A percentile compares a stretch with the other conserved stretches of the same genome.
Evolutionary conservation across 2,329 filamentous ascomycete species (phyloP).

Genomic region (Xylaria sp.): DNA sequence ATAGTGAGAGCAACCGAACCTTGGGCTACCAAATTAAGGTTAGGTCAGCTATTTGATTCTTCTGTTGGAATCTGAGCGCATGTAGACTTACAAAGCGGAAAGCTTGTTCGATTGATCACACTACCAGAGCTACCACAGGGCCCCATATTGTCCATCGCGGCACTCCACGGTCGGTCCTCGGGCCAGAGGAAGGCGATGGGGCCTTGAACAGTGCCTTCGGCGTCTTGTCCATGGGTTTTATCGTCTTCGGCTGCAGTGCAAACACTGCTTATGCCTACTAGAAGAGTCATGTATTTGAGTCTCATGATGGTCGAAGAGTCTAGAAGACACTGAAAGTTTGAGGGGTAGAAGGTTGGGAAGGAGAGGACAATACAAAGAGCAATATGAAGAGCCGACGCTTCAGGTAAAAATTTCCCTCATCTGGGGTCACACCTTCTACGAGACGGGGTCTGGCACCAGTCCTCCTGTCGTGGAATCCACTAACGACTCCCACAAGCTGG

Average conservation of each 20-base stretch:
- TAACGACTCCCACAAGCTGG: too few species aligned
- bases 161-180: slow-evolving; percentile 55
- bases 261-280: slow-evolving; percentile 24
- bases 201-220: slow-evolving; percentile 51
- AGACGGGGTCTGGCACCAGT: too few species aligned
- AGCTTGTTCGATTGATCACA: slow-evolving; percentile 53
- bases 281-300: slow-evolving; percentile 26
- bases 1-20: slow-evolving; percentile 57
- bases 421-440: too few species aligned
- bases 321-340: background rate
- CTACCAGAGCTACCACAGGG: slow-evolving; percentile 57
- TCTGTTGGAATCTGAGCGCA: background rate
- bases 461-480: too few species aligned
- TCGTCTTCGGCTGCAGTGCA: slow-evolving; percentile 24
- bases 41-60: background rate
- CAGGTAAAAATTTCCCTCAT: too few species aligned
- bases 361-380: background rate
- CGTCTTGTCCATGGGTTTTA: slow-evolving; percentile 36
- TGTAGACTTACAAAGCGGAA: slow-evolving; percentile 52
- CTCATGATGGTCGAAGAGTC: slow-evolving; percentile 25
- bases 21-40: slow-evolving; percentile 44
- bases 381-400: background rate
- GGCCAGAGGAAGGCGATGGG: slow-evolving; percentile 63
- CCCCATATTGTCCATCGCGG: slow-evolving; percentile 54
- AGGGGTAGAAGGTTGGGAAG: background rate